Conservation (phyloP, 768 basidiomycete genomes). For the Leccinum boreale region DNA sequence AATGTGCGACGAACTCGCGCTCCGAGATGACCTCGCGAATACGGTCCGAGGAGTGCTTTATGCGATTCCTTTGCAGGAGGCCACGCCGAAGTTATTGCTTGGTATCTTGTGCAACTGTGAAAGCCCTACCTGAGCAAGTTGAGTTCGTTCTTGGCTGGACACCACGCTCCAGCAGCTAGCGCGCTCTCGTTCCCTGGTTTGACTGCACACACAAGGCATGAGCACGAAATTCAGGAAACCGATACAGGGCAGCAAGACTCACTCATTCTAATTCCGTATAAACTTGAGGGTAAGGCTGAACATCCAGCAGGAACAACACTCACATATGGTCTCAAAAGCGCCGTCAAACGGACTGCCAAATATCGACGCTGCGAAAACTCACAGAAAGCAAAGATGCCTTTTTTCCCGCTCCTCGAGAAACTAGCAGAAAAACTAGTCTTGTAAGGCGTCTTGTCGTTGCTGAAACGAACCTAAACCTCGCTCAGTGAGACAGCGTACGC, state of each 20-base stretch:
- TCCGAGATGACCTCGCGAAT: slow-evolving; percentile 66
- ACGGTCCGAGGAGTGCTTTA: slow-evolving; percentile 56
- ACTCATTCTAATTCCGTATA: slow-evolving; percentile 18
- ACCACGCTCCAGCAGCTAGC: slow-evolving; percentile 80
- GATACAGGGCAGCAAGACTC: neutral
- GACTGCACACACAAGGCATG: slow-evolving; percentile 39
- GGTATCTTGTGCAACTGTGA: neutral
- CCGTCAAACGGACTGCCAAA: neutral
- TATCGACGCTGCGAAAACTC: slow-evolving; percentile 29
- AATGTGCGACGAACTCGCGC: slow-evolving; percentile 69
- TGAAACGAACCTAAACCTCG: slow-evolving; percentile 68
- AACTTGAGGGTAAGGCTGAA: neutral
- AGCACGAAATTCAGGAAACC: neutral
- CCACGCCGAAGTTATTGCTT: neutral
- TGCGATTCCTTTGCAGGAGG: slow-evolving; percentile 47
- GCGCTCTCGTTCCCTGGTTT: slow-evolving; percentile 64
- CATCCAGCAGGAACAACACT: slow-evolving; percentile 1
- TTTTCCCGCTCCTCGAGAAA: slow-evolving; percentile 85
- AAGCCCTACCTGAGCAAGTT: slow-evolving; percentile 60
- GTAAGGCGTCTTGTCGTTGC: slow-evolving; percentile 95
- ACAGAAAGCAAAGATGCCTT: slow-evolving; percentile 89
- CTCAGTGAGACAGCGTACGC: slow-evolving; percentile 5
- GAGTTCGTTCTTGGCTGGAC: slow-evolving; percentile 76
- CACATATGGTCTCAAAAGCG: slow-evolving; percentile 22
- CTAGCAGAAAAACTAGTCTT: slow-evolving; percentile 78